phyloP scores from a whole-genome alignment of 768 basidiomycete species.

The Lentinula raphanica region DNA sequence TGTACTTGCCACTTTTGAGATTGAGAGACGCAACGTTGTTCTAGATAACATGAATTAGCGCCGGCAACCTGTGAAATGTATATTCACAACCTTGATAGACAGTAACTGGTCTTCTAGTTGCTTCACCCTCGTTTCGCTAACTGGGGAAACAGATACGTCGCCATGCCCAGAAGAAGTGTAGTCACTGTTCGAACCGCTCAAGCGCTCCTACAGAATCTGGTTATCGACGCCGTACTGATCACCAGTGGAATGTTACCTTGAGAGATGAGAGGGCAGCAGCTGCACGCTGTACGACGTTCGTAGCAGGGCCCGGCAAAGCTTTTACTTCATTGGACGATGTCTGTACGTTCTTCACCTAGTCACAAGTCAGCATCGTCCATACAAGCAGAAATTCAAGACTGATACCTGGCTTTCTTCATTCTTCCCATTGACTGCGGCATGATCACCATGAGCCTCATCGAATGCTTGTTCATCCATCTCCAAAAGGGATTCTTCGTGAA shows the following conservation, averaged over 20 bases:
- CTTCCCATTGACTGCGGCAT: background rate
- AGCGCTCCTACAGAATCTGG: background rate
- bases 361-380: background rate
- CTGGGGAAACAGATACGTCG: background rate
- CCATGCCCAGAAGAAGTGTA: background rate
- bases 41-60: conserved; percentile 2
- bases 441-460: background rate
- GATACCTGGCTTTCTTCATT: background rate
- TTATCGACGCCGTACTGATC: background rate
- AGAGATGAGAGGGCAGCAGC: background rate
- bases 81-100: background rate
- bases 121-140: background rate
- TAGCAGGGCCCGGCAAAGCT: background rate
- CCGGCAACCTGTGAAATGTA: background rate
- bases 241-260: background rate
- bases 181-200: background rate
- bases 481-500: too few relatives aligned
- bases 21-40: background rate
- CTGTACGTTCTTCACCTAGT: background rate
- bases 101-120: background rate
- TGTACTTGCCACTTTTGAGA: conserved; percentile 12
- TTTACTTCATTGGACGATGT: background rate
- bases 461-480: background rate
- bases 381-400: background rate
- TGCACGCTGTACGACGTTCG: background rate